These are phyloP conservation scores for Coemansia sp. DNA, from an alignment of 371 early-diverging fungal genomes.

Conservation along the genomic window DNA sequence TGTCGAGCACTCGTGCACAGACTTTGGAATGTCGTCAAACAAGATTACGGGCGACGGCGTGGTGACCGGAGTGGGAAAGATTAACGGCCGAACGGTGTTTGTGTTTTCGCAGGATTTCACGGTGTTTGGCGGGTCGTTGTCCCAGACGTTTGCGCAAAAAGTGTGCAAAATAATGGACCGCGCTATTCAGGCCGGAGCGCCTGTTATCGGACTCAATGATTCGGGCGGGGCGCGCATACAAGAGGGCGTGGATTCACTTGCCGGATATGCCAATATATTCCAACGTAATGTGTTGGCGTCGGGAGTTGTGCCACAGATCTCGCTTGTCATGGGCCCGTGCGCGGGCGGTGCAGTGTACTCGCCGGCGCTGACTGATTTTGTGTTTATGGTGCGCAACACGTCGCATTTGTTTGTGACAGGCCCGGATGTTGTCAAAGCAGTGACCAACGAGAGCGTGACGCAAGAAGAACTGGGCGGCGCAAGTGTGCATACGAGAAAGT, in stretches of 20 bases:
- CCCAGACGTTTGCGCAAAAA: slow-evolving; percentile 87
- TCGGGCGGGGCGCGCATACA: slow-evolving; percentile 98
- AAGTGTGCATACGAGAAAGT: slow-evolving; percentile 83
- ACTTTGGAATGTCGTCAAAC: slow-evolving; percentile 88
- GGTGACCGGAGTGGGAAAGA: slow-evolving; percentile 91
- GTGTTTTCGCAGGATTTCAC: slow-evolving; percentile 96
- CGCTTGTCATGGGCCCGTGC: slow-evolving; percentile 96
- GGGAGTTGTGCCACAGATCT: slow-evolving; percentile 94
- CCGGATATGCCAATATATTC: slow-evolving; percentile 96
- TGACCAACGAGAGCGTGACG: slow-evolving; percentile 92
- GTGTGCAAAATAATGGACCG: slow-evolving; percentile 95
- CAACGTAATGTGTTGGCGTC: slow-evolving; percentile 90
- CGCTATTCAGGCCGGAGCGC: slow-evolving; percentile 90
- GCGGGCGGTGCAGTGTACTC: slow-evolving; percentile 97
- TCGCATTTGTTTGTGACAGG: slow-evolving; percentile 98
- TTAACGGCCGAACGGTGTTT: slow-evolving; percentile 88
- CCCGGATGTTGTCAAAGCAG: slow-evolving; percentile 94
- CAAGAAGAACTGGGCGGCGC: slow-evolving; percentile 97
- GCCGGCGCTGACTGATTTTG: slow-evolving; percentile 95
- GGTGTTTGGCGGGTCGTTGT: slow-evolving; percentile 87
- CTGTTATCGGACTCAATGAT: slow-evolving; percentile 93
- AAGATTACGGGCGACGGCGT: slow-evolving; percentile 94
- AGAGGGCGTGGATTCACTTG: slow-evolving; percentile 95
- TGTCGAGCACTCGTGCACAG: slow-evolving; percentile 91
- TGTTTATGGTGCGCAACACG: slow-evolving; percentile 93